These are phyloP conservation scores for Argentina anserina DNA, from an alignment of 306 rosid species.

Conservation along the genomic window DNA sequence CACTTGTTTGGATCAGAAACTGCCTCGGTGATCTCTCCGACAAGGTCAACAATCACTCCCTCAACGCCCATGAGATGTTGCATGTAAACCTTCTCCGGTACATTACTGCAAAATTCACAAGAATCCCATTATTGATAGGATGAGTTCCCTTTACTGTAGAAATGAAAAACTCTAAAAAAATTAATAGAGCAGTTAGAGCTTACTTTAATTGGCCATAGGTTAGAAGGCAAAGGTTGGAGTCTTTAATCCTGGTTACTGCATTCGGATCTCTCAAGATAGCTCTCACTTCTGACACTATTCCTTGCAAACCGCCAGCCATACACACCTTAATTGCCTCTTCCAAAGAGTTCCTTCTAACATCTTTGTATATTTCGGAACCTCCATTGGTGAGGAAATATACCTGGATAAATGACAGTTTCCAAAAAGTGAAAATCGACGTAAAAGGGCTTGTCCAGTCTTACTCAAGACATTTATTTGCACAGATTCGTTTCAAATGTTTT, in stretches of 20 bases:
- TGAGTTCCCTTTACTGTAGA: background rate
- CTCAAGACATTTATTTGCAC: background rate
- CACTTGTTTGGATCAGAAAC: conserved; percentile 15
- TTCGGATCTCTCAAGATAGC: conserved; percentile 36
- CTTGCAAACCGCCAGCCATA: conserved; percentile 38
- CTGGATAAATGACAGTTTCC: conserved; percentile 16
- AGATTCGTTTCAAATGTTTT: background rate
- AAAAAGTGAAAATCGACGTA: background rate
- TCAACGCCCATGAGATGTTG: conserved; percentile 42
- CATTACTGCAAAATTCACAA: conserved; percentile 27
- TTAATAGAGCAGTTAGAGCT: conserved; percentile 8
- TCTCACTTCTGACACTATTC: conserved; percentile 47
- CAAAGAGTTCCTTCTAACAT: conserved; percentile 45
- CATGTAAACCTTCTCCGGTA: conserved; percentile 32
- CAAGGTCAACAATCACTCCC: conserved; percentile 51
- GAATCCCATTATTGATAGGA: background rate
- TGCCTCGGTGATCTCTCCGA: conserved; percentile 40
- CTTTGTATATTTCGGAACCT: conserved; percentile 34
- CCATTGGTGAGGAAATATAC: conserved; percentile 51
- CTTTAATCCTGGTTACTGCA: conserved; percentile 33
- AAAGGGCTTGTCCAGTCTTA: background rate
- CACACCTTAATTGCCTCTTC: conserved; percentile 52
- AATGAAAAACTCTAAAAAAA: background rate
- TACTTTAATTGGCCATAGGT: conserved; percentile 51
- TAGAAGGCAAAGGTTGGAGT: conserved; percentile 36